Percentiles rank a stretch among this genome's conserved stretches.
Conservation (phyloP, 495 filamentous ascomycete species). For the Penicillium paxilli region DNA sequence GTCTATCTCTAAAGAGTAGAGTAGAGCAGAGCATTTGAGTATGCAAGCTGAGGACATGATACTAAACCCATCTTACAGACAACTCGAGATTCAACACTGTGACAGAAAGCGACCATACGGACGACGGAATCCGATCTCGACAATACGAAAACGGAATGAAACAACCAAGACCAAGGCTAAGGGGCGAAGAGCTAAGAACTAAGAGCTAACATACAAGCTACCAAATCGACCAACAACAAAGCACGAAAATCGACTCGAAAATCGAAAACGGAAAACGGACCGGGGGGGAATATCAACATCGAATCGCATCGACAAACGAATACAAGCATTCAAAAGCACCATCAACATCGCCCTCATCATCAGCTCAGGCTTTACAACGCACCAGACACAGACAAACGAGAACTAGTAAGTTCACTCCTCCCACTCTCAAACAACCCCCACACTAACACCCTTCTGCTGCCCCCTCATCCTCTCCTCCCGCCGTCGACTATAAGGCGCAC, state of each 20-base stretch:
- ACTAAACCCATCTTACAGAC: too few species aligned
- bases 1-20: too few species aligned
- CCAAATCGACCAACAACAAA: neutral
- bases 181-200: too few species aligned
- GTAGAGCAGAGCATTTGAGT: too few species aligned
- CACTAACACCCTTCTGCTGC: conserved; percentile 37
- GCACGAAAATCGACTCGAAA: neutral
- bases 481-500: conserved; percentile 45
- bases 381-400: neutral
- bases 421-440: conserved; percentile 14
- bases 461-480: conserved; percentile 44
- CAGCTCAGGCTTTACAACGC: neutral
- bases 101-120: too few species aligned
- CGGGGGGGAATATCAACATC: neutral
- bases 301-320: neutral
- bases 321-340: neutral
- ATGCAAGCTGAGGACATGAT: too few species aligned
- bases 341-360: too few species aligned
- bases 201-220: neutral
- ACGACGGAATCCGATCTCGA: too few species aligned
- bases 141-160: neutral
- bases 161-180: neutral
- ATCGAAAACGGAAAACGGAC: neutral
- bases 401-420: too few species aligned
- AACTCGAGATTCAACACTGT: too few species aligned